Conservation (phyloP, 2,329 filamentous ascomycete species). For the Diaporthe ilicicola region DNA sequence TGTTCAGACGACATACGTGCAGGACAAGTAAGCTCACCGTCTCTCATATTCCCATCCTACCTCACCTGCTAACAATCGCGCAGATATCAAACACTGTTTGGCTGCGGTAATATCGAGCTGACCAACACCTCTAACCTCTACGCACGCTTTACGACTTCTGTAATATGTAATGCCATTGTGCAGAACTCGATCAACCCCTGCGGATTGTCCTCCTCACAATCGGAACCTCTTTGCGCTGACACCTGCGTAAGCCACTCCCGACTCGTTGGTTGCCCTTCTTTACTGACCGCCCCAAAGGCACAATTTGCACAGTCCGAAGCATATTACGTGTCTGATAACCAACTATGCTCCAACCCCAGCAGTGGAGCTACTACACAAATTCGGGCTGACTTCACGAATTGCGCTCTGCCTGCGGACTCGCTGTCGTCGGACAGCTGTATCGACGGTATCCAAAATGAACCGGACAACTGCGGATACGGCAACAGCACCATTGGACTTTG, state of each 20-base stretch:
- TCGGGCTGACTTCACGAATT: constrained; percentile 90
- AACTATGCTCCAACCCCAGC: constrained; percentile 75
- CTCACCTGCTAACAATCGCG: constrained; percentile 35
- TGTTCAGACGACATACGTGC: constrained; percentile 77
- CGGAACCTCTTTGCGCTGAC: constrained; percentile 85
- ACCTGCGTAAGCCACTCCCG: constrained; percentile 71
- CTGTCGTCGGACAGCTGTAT: constrained; percentile 79
- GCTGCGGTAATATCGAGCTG: constrained; percentile 80
- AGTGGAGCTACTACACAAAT: constrained; percentile 78
- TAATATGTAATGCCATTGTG: constrained; percentile 92
- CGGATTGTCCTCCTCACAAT: constrained; percentile 67
- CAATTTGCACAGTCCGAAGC: constrained; percentile 90
- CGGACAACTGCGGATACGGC: constrained; percentile 84
- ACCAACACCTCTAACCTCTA: constrained; percentile 84
- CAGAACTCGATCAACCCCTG: constrained; percentile 85
- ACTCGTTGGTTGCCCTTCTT: constrained; percentile 39
- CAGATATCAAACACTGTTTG: constrained; percentile 84
- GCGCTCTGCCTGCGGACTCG: constrained; percentile 81
- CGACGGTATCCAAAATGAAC: constrained; percentile 80
- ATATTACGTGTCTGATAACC: constrained; percentile 77
- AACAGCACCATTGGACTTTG: constrained; percentile 80
- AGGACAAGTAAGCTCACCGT: constrained; percentile 71
- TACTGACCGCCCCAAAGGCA: constrained; percentile 58
- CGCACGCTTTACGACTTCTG: constrained; percentile 90
- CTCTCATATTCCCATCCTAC: not conserved